Base-by-base conservation (phyloP, 257 asterid species). In the Sherardia arvensis region DNA sequence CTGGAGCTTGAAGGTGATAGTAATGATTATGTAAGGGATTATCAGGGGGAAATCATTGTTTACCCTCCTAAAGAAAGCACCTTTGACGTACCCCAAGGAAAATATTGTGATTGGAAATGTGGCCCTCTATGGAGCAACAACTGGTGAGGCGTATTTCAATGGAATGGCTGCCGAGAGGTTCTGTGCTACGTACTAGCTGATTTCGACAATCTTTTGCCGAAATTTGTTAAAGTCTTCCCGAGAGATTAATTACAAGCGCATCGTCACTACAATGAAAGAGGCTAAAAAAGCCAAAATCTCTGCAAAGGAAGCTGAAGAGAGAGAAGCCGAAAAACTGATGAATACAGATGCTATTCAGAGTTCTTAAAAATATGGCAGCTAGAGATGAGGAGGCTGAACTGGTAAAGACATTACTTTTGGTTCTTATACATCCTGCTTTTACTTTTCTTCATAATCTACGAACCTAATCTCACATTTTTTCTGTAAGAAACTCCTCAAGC, bases 121-220 rank as follows among this genome's bases (percentile, higher is more conserved):
- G 60, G 97, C 99, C 18, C 94, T 93, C 59, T 90, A 93, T 66
- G 99, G 99, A 57, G 96, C 97, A 21, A 93, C 91, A 28, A 78
- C 43, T 67, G 99, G 99, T 20, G 99, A 93, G 84, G 99, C 97
- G 27, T 93, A 93, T 73, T 93, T 93, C 76, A 93, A 85, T 67
- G 99, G 99, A 61, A 93, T 93, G 99, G 99, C 99, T 0, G 99
- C 97, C 27, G 99, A 93, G 71, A 78, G 99, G 77, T 93, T 93
- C 68, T 94, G 97, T 29, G 99, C n/a, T n/a, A n/a, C n/a, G n/a
- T n/a, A n/a, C n/a, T n/a, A n/a, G n/a, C n/a, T n/a, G n/a, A n/a
- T n/a, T n/a, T n/a, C n/a, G n/a, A n/a, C 53, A 66, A 81, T 70
- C 83, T 90, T 56, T 75, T 93, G 68, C 97, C 90, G 17, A 87